These are phyloP conservation scores for Aureobasidium sp. DNA, from an alignment of 2,329 filamentous ascomycete species.

Conservation along the genomic window DNA sequence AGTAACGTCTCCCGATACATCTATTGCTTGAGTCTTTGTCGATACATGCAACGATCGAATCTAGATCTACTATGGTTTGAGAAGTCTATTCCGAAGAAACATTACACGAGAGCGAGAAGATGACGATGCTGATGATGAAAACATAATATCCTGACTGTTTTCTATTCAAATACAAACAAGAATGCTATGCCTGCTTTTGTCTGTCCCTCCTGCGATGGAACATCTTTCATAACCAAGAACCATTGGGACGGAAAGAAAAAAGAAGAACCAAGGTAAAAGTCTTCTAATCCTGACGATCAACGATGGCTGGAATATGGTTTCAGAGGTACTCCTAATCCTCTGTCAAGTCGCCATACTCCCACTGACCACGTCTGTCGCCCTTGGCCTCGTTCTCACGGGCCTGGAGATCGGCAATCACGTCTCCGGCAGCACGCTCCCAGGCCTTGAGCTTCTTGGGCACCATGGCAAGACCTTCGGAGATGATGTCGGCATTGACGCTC, in stretches of 20 bases:
- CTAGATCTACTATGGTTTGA: not conserved
- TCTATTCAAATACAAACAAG: not conserved
- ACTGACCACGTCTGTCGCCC: constrained; percentile 75
- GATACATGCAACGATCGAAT: too few species aligned
- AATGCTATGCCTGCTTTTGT: not conserved
- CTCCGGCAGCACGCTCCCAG: constrained; percentile 74
- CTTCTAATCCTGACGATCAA: not conserved
- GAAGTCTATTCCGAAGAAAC: too few species aligned
- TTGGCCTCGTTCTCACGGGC: constrained; percentile 74
- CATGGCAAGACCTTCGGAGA: constrained; percentile 79
- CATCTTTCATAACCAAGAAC: not conserved
- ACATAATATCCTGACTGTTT: not conserved
- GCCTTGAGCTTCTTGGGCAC: constrained; percentile 84
- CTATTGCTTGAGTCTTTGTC: too few species aligned
- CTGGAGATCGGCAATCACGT: constrained; percentile 65
- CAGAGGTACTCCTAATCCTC: constrained; percentile 51
- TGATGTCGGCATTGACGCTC: constrained; percentile 83
- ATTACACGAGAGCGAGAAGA: not conserved
- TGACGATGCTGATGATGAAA: not conserved
- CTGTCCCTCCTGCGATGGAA: not conserved
- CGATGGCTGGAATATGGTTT: not conserved
- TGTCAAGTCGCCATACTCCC: constrained; percentile 96
- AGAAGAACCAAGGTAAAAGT: not conserved
- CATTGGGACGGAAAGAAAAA: not conserved
- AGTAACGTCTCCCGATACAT: too few species aligned